These are phyloP conservation scores for Fragaria nilgerrensis DNA, from an alignment of 306 rosid species.

Conservation along the genomic window DNA sequence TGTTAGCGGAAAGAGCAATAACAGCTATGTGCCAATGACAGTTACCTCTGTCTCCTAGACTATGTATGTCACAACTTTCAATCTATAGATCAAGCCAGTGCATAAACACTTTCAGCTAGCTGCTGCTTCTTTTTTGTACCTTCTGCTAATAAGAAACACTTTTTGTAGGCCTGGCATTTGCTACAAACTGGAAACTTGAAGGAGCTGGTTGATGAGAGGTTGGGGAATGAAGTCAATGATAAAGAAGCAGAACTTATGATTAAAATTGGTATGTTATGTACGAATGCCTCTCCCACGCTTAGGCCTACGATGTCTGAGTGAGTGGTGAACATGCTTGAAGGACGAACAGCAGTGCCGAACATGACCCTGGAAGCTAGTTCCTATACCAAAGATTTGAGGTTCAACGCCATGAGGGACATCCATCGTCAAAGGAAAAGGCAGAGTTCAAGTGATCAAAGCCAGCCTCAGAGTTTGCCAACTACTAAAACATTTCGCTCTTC, in stretches of 20 bases:
- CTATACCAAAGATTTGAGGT: constrained; percentile 46
- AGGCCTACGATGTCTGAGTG: constrained; percentile 68
- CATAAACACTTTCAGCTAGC: neutral
- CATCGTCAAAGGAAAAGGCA: constrained; percentile 24
- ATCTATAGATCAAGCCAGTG: neutral
- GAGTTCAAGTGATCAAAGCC: constrained; percentile 36
- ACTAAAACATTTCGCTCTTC: constrained; percentile 33
- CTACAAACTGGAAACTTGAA: constrained; percentile 40
- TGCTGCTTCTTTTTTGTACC: neutral
- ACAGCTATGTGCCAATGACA: constrained; percentile 28
- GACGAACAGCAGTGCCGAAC: constrained; percentile 41
- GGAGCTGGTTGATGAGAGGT: constrained; percentile 52
- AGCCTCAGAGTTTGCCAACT: constrained; percentile 31
- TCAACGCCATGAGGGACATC: constrained; percentile 66
- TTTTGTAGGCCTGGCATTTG: constrained; percentile 50
- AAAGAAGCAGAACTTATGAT: constrained; percentile 45
- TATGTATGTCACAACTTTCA: constrained; percentile 12
- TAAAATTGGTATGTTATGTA: constrained; percentile 51
- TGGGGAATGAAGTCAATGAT: constrained; percentile 30
- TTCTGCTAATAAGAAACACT: neutral
- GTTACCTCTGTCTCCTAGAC: constrained; percentile 5
- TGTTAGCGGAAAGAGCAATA: constrained; percentile 47
- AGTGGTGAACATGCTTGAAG: constrained; percentile 64
- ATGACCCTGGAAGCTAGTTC: constrained; percentile 36
- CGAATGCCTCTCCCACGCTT: constrained; percentile 47